Conservation (phyloP, 129 eudicot species). For the Centrapalus pauciflorus region DNA sequence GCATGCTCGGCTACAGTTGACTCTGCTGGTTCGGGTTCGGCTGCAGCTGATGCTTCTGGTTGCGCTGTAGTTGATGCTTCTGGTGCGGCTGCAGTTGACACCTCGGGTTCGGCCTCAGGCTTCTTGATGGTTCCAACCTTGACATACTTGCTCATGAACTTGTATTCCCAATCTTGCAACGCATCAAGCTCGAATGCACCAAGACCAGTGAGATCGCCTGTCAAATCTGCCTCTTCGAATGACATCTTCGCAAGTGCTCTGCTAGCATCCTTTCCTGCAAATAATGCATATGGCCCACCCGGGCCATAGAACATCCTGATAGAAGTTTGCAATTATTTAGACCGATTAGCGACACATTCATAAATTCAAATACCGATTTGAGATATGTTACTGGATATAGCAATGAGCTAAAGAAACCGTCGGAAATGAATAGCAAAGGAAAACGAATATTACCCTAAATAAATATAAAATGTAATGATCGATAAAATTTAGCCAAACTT, state of each 20-base stretch:
- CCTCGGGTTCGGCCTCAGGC: conserved; percentile 26
- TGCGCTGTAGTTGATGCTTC: neutral
- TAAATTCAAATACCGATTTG: neutral
- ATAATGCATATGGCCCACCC: conserved; percentile 93
- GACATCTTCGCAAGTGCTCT: conserved; percentile 99
- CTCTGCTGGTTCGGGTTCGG: conserved; percentile 32
- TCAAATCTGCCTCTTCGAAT: conserved; percentile 51
- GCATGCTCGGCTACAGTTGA: conserved; percentile 10
- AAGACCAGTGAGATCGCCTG: conserved; percentile 70
- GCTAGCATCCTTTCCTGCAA: conserved; percentile 99
- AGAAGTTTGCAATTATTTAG: neutral
- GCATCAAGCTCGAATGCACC: conserved; percentile 95
- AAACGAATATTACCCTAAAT: neutral
- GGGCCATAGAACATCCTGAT: conserved; percentile 96
- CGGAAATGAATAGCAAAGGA: neutral
- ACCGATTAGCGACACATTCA: conserved; percentile 3
- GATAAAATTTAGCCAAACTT: neutral
- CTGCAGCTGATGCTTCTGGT: conserved; percentile 24
- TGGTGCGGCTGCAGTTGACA: conserved; percentile 4
- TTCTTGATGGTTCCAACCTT: conserved; percentile 87
- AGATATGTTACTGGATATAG: neutral
- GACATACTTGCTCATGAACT: conserved; percentile 97
- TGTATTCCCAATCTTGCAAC: conserved; percentile 96
- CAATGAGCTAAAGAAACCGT: neutral
- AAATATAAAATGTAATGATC: neutral